Evolutionary conservation across 495 filamentous ascomycete genomes (phyloP), one percentile per base, ranked within the genome.

Genomic region (Aspergillus homomorphus): DNA sequence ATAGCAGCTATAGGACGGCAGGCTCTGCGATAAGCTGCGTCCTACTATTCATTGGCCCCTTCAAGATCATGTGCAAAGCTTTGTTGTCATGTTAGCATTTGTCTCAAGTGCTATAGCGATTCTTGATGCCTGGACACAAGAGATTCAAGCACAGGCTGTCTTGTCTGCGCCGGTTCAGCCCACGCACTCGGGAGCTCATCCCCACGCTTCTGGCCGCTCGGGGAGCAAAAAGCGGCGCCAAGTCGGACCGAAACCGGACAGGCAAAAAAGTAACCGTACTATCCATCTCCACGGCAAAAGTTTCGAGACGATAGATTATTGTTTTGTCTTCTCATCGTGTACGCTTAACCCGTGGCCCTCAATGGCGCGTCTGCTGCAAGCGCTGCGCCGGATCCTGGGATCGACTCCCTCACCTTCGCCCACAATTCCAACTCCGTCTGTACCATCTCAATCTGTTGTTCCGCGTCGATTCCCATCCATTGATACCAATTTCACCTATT

Each of bases 341-440:
- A 15, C 26, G 14, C 16, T 23, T 8, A 24, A 20, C 22, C 26
- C 41, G 23, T 45, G 9, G 9, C 42, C 21, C 23, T 18, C 18
- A 55, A 78, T 78, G 76, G 69, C 71, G 68, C 74, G 76, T 61
- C 23, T 77, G 43, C 61, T 76, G 18, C 70, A 70, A 26, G 69
- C 69, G 10, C 46, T 77, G n/a, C 71, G 70, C 38, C 69, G 67
- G 53, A 52, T 73, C 54, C 46, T 77, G 28, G 75, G 74, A 46
- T 53, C 62, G 58, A 58, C 62, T 24, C 43, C 66, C 8, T 33
- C 62, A 42, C 57, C 26, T 16, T 48, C 58, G 33, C 33, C 33
- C 33, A 38, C 33, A 14, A 14, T 5, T 12, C 12, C 33, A 2
- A 38, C 7, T 38, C 33, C 33, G 7, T 38, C 33, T 38, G 8